Base-by-base conservation (phyloP, 225 moss, liverwort and hornwort species). In the Asterella californica region DNA sequence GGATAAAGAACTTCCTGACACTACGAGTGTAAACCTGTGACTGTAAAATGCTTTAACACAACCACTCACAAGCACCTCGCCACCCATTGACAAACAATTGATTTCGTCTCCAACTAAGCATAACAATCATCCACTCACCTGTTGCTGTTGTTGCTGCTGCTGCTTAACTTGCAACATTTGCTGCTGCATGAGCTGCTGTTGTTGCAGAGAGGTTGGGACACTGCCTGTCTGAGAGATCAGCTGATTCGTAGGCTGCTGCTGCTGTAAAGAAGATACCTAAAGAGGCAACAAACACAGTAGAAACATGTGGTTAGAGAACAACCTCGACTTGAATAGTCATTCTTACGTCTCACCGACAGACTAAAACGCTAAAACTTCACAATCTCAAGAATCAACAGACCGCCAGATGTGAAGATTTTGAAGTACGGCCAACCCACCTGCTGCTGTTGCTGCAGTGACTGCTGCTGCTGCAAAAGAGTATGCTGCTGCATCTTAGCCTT, bases 381-480 rank as follows among this genome's bases (percentile, higher is more conserved):
- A 42, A 42, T 7, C 7, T 42, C 42, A 42, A 42, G 42, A 2
- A 42, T 42, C 42, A 42, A 42, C 42, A 42, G 42, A 3, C 3
- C 3, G 42, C 42, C 4, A 42, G 42, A 42, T 42, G 42, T 2
- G 42, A 42, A 42, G 3, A 2, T 42, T 42, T 3, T 42, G 42
- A 42, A 42, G 42, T 42, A 42, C 42, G 3, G 7, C 7, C 42
- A 42, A 42, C 53, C 10, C 75, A 75, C 77, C 63, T 87, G 84
- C 57, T 87, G 87, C 70, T 91, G 91, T 69, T 76, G 81, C 61
- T 42, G 42, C 42, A 42, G 42, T 42, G 42, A 42, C 66, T 86
- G 88, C 80, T 88, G 85, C 65, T 90, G 90, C 67, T 88, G 70
- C 76, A 88, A 86, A 66, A 71, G 78, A 49, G 48, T n/a, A 2